A percentile compares a stretch with the other conserved stretches of the same genome.
These are phyloP conservation scores for Trypanosoma rangeli DNA, from an alignment of 208 protist species.

Conservation along the genomic window DNA sequence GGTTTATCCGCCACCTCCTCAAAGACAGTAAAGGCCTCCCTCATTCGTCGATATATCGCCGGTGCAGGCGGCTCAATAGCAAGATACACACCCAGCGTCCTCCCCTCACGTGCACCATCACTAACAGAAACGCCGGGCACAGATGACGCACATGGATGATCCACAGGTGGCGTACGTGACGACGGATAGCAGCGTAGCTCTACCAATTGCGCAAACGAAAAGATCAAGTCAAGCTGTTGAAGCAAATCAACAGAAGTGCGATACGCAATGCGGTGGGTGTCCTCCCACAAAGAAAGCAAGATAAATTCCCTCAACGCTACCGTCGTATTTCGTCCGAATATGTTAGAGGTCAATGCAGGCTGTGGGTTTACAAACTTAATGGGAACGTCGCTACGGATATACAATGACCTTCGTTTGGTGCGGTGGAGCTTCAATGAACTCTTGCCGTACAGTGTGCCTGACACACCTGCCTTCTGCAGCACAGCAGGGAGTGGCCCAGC, in stretches of 20 bases:
- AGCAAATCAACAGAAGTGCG: slow-evolving; percentile 29
- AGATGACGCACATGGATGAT: slow-evolving; percentile 17
- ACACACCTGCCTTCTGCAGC: slow-evolving; percentile 1
- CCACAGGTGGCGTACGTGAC: not conserved
- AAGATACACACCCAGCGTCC: slow-evolving; percentile 34
- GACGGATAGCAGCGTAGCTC: slow-evolving; percentile 27
- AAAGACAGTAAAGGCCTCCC: not conserved
- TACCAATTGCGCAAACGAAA: slow-evolving; percentile 28
- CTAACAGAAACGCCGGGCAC: not conserved
- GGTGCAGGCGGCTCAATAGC: slow-evolving; percentile 21
- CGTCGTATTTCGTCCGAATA: not conserved
- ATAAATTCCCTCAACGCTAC: slow-evolving; percentile 29
- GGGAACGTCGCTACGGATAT: slow-evolving; percentile 15
- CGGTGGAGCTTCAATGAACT: slow-evolving; percentile 27
- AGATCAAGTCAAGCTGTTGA: slow-evolving; percentile 21
- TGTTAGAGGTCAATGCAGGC: too few relatives aligned
- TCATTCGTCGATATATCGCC: slow-evolving; percentile 27
- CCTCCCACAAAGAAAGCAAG: slow-evolving; percentile 38
- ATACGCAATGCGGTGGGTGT: slow-evolving; percentile 31
- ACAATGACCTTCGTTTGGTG: slow-evolving; percentile 29
- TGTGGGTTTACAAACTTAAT: slow-evolving; percentile 9
- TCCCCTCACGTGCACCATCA: not conserved
- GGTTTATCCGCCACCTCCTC: not conserved
- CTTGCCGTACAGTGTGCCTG: slow-evolving; percentile 32
- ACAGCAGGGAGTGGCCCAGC: not conserved